phyloP scores from a whole-genome alignment of 1,139 yeast species.

The Diutina pseudorugosa region DNA sequence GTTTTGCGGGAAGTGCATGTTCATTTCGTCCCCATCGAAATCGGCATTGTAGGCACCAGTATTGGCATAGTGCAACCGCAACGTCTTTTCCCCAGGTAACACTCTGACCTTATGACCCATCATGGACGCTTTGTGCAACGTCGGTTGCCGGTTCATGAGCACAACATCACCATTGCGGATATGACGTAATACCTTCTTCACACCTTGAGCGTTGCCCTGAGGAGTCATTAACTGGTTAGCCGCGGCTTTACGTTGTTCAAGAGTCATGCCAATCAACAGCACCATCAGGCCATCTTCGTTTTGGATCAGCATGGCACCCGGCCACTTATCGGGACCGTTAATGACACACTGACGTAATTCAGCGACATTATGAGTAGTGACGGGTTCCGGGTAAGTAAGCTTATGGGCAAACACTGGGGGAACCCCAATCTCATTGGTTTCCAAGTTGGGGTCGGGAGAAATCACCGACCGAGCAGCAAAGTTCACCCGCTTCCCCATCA shows the following conservation, averaged over 20 bases:
- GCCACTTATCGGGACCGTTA: constrained; percentile 97
- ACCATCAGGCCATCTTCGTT: constrained; percentile 89
- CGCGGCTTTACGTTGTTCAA: constrained; percentile 90
- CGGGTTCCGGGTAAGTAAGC: constrained; percentile 96
- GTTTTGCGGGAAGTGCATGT: constrained; percentile 98
- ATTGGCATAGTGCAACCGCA: constrained; percentile 94
- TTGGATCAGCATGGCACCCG: constrained; percentile 95
- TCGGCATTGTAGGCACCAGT: constrained; percentile 99
- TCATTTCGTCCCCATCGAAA: constrained; percentile 99
- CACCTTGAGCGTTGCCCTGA: constrained; percentile 42
- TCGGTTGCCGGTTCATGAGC: constrained; percentile 97
- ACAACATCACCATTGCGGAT: constrained; percentile 93
- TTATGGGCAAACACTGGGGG: constrained; percentile 97
- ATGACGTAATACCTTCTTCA: constrained; percentile 90
- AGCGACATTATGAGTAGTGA: constrained; percentile 83
- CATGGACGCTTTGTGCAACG: constrained; percentile 98
- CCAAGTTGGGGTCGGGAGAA: constrained; percentile 97
- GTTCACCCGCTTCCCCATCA: constrained; percentile 99
- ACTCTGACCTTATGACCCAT: constrained; percentile 99
- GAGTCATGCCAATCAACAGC: constrained; percentile 76
- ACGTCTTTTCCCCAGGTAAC: constrained; percentile 92
- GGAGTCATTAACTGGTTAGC: constrained; percentile 95
- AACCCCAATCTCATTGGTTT: constrained; percentile 95
- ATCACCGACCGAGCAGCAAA: constrained; percentile 98
- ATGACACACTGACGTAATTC: constrained; percentile 90